Base-by-base conservation (phyloP, 805 yeast species). In the Candida anglica region DNA sequence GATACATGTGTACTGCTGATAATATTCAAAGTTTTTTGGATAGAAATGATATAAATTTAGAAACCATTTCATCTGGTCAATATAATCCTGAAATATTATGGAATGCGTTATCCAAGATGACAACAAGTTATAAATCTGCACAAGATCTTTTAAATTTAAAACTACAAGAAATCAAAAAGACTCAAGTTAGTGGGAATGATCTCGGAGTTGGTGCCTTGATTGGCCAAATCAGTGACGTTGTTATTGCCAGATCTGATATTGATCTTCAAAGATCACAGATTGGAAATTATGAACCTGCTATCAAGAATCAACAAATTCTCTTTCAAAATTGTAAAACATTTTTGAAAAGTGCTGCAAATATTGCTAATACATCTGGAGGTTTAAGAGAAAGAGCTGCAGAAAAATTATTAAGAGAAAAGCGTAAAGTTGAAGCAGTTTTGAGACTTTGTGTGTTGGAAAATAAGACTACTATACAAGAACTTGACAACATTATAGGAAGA, bases 191-290 rank as follows among this genome's bases (percentile, higher is more conserved):
- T 10, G 28, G 46, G 4, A 48, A 48, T 1, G 38, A 33, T 5
- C 25, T 38, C 7, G 65, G 62, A 3, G 28, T 58, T 21, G 69
- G 71, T 1, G 39, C 51, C 1, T 34, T 61, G 14, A 49, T 59
- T 19, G 47, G 59, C 9, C 70, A 69, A 37, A 38, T 72, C 2
- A 56, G 72, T 39, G 58, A 67, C 6, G 52, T 74, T 1, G 44
- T 65, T 20, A 67, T 73, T n/a, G 75, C 72, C 20, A 55, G 80
- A 31, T 66, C 76, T 1, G 81, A 75, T 44, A 60, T 74, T 3
- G 79, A 73, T 35, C 44, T 71, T 9, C 78, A 73, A 46, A 54
- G 79, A 36, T 54, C 69, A n/a, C 63, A 58, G 28, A 20, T 71
- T 3, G 32, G 47, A 0, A 50, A 49, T 13, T 39, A 34, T 17